Conservation (phyloP, 352 stramenopile species). For the Globisporangium abappressorium region DNA sequence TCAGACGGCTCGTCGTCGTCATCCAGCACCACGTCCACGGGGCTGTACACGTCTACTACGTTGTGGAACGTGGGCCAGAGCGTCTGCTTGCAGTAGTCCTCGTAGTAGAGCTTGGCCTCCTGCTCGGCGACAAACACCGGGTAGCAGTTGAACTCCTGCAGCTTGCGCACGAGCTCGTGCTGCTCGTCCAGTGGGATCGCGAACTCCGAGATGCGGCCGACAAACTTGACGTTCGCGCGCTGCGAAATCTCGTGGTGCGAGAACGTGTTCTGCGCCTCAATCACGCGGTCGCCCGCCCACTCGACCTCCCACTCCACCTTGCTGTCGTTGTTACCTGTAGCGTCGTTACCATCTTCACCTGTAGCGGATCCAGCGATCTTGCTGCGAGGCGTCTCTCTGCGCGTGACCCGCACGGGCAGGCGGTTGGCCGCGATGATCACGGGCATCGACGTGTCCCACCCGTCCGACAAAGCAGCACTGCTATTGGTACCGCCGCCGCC, state of each 20-base stretch:
- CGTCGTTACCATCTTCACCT: background rate
- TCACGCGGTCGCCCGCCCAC: slow-evolving; percentile 71
- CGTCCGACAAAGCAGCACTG: slow-evolving; percentile 16
- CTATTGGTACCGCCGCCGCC: background rate
- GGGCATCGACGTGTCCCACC: slow-evolving; percentile 52
- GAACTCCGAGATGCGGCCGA: slow-evolving; percentile 57
- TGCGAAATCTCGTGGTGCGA: slow-evolving; percentile 71
- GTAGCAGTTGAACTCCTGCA: slow-evolving; percentile 62
- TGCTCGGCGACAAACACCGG: slow-evolving; percentile 54
- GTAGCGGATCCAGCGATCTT: background rate
- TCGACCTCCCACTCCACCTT: slow-evolving; percentile 44
- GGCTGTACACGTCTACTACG: slow-evolving; percentile 89
- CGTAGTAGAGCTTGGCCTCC: slow-evolving; percentile 72
- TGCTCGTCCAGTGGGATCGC: slow-evolving; percentile 52
- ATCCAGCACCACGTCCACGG: slow-evolving; percentile 63
- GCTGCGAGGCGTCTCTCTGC: background rate
- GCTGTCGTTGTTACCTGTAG: background rate
- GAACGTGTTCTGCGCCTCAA: slow-evolving; percentile 72
- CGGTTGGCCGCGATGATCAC: slow-evolving; percentile 77
- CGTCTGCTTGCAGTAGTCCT: slow-evolving; percentile 96
- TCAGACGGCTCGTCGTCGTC: slow-evolving; percentile 20
- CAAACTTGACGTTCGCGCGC: slow-evolving; percentile 67
- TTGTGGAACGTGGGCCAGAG: slow-evolving; percentile 98
- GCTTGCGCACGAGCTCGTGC: slow-evolving; percentile 38
- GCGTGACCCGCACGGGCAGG: slow-evolving; percentile 47